Conservation (phyloP, 2,329 filamentous ascomycete species). For the Ceratocystis papillata region DNA sequence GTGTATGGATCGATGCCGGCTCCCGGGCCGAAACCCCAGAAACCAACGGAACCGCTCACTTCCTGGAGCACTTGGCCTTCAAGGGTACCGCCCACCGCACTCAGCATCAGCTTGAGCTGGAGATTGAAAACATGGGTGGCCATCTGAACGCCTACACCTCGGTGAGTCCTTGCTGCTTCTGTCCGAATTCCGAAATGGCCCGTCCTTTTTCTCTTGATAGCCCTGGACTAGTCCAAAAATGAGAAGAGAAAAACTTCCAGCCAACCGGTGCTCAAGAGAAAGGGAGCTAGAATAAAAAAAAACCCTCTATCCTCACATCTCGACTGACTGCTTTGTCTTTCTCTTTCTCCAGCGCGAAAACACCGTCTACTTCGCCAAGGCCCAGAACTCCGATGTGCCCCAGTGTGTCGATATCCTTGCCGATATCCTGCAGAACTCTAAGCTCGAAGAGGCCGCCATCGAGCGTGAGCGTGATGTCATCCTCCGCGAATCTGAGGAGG, state of each 20-base stretch:
- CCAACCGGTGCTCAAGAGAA: neutral
- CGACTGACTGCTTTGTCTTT: conserved; percentile 19
- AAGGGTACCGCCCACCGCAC: conserved; percentile 95
- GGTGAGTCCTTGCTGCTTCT: conserved; percentile 47
- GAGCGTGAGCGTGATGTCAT: conserved; percentile 99
- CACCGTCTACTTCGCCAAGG: conserved; percentile 99
- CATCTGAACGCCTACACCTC: conserved; percentile 99
- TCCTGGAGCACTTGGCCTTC: conserved; percentile 99
- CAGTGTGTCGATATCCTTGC: conserved; percentile 95
- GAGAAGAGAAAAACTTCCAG: neutral
- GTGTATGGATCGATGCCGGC: conserved; percentile 98
- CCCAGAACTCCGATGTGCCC: conserved; percentile 95
- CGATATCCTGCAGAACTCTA: conserved; percentile 99
- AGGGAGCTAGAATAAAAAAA: neutral
- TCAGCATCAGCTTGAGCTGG: conserved; percentile 94
- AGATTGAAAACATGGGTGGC: conserved; percentile 99
- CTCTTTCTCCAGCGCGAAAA: conserved; percentile 67
- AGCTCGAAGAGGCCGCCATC: conserved; percentile 83
- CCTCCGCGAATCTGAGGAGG: conserved; percentile 95
- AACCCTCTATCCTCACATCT: conserved; percentile 10
- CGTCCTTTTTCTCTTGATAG: neutral
- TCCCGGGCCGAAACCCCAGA: conserved; percentile 95
- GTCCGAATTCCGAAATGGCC: neutral
- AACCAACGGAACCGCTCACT: conserved; percentile 98
- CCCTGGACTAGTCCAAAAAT: neutral